These are phyloP conservation scores for Pinus taeda DNA, from an alignment of 75 land plant genomes.

Conservation along the genomic window DNA sequence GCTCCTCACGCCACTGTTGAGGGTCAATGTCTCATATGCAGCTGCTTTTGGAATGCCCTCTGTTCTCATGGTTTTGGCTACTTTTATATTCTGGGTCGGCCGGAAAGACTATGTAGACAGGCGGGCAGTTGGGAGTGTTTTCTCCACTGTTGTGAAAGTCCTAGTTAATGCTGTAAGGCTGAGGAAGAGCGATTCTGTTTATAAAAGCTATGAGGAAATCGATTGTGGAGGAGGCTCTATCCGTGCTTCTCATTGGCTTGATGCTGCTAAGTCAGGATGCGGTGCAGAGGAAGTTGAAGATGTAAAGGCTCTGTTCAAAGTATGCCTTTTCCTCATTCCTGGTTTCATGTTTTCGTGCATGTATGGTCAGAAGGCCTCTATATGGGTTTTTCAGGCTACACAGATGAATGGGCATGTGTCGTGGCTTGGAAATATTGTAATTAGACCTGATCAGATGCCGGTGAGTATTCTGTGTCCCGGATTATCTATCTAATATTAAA, in stretches of 20 bases:
- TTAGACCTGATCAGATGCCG: conserved; percentile 42
- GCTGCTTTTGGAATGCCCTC: conserved; percentile 40
- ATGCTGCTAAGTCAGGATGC: conserved; percentile 22
- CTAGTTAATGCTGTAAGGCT: conserved; percentile 23
- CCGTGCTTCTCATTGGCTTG: conserved; percentile 26
- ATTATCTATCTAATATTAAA: too few species aligned
- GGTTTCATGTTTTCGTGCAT: conserved; percentile 25
- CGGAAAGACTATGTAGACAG: conserved; percentile 20
- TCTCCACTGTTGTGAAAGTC: conserved; percentile 22
- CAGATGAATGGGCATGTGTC: conserved; percentile 25
- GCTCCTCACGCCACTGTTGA: conserved; percentile 25
- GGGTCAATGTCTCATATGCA: conserved; percentile 25
- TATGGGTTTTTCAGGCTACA: conserved; percentile 37
- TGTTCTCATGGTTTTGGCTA: conserved; percentile 26
- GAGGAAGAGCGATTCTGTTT: background rate
- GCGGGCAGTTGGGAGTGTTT: conserved; percentile 26
- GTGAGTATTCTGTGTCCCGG: background rate
- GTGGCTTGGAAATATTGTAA: conserved; percentile 26
- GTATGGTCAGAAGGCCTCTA: conserved; percentile 38
- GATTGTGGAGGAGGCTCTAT: background rate
- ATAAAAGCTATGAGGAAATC: background rate
- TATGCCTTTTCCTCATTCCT: conserved; percentile 25
- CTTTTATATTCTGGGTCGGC: conserved; percentile 31
- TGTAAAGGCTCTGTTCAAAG: conserved; percentile 28
- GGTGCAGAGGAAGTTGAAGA: conserved; percentile 24